Base-by-base conservation (phyloP, 1,284 basidiomycete species). In the Butyriboletus regius region DNA sequence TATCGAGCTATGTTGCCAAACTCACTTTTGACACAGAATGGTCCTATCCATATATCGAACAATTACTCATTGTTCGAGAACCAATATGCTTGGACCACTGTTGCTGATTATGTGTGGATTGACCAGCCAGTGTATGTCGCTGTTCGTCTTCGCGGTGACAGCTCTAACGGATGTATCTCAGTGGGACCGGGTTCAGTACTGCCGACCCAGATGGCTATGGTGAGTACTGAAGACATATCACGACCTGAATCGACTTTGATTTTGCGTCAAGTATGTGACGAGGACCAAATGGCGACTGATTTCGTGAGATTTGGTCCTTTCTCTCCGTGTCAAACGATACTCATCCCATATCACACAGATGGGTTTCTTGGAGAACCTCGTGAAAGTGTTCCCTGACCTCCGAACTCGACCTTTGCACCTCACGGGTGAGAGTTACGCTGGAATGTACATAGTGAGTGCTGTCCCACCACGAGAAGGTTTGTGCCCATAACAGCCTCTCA, bases 21-120 rank as follows among this genome's bases (percentile, higher is more conserved):
- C 35, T 41, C 22, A 50, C 15, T 26, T 37, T 35, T 13, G 37
- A 46, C 26, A 31, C 52, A 85, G 82, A 85, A 85, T 57, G 84
- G 84, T 7, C 85, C 84, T 3, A 75, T 86, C 43, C 72, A 72
- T 6, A 70, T 86, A 38, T 68, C 73, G 12, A 61, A 61, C 41
- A 66, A 83, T 55, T 78, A 77, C 51, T 73, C 70, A 12, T 62
- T 77, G 4, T 70, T 67, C 28, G 60, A 70, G 13, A 84, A 85
- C 54, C 62, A 72, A 8, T 73, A 76, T 61, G 75, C 77, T 57
- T 85, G 83, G 79, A 67, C 77, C 55, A 74, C 68, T 35, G 61
- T 83, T 18, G 77, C 80, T 2, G 85, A 88, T 66, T 79, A 76
- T 54, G 71, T 87, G 46, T 87, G 82, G 81, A 69, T 87, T 40